Evolutionary conservation across 1,139 yeast species (phyloP).

Genomic region (Saccharomyces hybrid): DNA sequence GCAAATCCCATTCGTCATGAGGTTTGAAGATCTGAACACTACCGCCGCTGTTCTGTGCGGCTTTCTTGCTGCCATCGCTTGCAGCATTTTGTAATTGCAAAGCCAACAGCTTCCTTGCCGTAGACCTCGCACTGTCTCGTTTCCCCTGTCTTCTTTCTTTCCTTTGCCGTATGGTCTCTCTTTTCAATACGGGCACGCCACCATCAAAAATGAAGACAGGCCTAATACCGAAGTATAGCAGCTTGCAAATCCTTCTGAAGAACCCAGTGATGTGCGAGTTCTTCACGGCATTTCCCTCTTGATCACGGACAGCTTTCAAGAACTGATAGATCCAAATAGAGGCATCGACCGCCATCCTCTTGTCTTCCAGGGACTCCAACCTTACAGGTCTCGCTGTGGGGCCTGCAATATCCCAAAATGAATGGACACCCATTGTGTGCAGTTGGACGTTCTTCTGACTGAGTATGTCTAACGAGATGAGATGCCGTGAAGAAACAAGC

Average conservation of each 20-base stretch:
- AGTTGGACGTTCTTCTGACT: not conserved
- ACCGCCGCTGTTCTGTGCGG: constrained; percentile 4
- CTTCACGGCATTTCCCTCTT: constrained; percentile 68
- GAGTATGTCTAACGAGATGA: not conserved
- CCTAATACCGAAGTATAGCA: constrained; percentile 77
- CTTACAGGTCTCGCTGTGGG: constrained; percentile 89
- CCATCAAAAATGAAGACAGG: constrained; percentile 98
- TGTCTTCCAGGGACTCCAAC: constrained; percentile 69
- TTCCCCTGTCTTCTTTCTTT: constrained; percentile 70
- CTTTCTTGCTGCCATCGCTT: constrained; percentile 13
- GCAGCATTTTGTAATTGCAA: constrained; percentile 60
- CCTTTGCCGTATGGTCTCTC: constrained; percentile 64
- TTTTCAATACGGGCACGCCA: constrained; percentile 82
- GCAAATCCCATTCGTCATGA: constrained; percentile 81
- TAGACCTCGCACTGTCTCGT: constrained; percentile 57
- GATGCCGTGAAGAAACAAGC: not conserved
- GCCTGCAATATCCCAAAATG: constrained; percentile 87
- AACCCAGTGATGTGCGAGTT: constrained; percentile 91
- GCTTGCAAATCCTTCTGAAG: constrained; percentile 85
- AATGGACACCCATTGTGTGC: constrained; percentile 80
- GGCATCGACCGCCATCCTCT: constrained; percentile 89
- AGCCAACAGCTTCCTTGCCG: constrained; percentile 78
- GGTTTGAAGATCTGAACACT: constrained; percentile 31
- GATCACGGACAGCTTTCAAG: constrained; percentile 85
- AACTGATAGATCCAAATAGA: constrained; percentile 98